A percentile compares a stretch with the other conserved stretches of the same genome.
Conservation (phyloP, 2,329 filamentous ascomycete genomes). For the Aspergillus proliferans region DNA sequence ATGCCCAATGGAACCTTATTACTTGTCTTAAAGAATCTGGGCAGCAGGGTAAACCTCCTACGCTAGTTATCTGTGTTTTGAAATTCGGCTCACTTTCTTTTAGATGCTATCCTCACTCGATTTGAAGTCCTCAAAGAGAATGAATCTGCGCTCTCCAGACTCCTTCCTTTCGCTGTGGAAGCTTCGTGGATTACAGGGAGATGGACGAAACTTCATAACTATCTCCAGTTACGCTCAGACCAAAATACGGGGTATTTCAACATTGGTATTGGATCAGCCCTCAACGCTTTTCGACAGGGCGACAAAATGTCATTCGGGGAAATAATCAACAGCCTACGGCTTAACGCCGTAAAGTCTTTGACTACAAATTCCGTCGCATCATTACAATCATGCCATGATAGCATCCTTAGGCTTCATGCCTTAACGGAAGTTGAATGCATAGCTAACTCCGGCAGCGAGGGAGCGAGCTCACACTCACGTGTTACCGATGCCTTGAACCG, state of each 20-base stretch:
- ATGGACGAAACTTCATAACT: conserved; percentile 68
- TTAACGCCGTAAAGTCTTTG: conserved; percentile 65
- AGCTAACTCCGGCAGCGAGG: conserved; percentile 41
- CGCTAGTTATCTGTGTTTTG: not conserved
- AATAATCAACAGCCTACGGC: conserved; percentile 60
- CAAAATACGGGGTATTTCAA: conserved; percentile 64
- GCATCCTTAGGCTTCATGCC: conserved; percentile 79
- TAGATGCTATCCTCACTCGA: conserved; percentile 79
- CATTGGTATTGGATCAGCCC: conserved; percentile 65
- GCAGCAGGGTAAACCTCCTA: conserved; percentile 64
- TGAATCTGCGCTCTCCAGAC: conserved; percentile 50
- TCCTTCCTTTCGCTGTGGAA: conserved; percentile 80
- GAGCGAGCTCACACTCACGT: conserved; percentile 13
- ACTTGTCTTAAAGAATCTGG: conserved; percentile 92
- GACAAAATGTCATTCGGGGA: conserved; percentile 48
- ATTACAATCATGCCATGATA: conserved; percentile 74
- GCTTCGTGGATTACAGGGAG: conserved; percentile 84
- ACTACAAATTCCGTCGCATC: conserved; percentile 73
- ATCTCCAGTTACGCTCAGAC: conserved; percentile 43
- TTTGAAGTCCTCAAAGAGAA: conserved; percentile 65
- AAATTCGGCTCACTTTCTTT: conserved; percentile 1
- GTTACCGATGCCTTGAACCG: conserved; percentile 57
- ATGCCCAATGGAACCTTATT: conserved; percentile 75
- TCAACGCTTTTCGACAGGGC: conserved; percentile 54
- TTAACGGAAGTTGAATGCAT: conserved; percentile 82